Evolutionary conservation across 805 yeast species (phyloP).

Genomic region (Suhomyces kilbournensis): DNA sequence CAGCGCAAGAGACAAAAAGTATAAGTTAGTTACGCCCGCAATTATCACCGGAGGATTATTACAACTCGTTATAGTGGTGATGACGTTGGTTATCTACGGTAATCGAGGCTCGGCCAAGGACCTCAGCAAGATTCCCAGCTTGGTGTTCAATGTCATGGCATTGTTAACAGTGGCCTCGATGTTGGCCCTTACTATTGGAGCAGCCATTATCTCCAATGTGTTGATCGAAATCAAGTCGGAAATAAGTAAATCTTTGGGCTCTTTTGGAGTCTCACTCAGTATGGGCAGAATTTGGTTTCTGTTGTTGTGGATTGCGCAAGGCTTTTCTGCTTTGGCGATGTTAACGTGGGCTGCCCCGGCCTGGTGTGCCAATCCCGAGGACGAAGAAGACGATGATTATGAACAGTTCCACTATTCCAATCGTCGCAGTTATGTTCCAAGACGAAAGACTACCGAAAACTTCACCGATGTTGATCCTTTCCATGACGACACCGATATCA

Average conservation of each 20-base stretch:
- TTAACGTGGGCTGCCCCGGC: slow-evolving; percentile 35
- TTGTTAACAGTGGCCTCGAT: slow-evolving; percentile 32
- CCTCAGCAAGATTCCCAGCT: slow-evolving; percentile 27
- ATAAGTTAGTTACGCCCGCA: slow-evolving; percentile 25
- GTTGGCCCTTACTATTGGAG: slow-evolving; percentile 27
- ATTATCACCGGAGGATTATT: slow-evolving; percentile 25
- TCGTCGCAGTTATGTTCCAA: not conserved
- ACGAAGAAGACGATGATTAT: slow-evolving; percentile 19
- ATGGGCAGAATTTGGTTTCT: slow-evolving; percentile 43
- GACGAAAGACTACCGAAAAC: not conserved
- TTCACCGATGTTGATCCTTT: not conserved
- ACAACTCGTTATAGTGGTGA: slow-evolving; percentile 26
- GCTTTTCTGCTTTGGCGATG: slow-evolving; percentile 21
- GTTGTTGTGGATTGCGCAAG: slow-evolving; percentile 38
- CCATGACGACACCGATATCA: not conserved
- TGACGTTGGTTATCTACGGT: slow-evolving; percentile 36
- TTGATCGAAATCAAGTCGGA: slow-evolving; percentile 22
- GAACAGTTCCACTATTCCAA: slow-evolving; percentile 10
- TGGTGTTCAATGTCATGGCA: slow-evolving; percentile 36
- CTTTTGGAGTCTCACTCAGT: slow-evolving; percentile 46
- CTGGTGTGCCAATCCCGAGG: slow-evolving; percentile 54
- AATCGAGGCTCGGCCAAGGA: slow-evolving; percentile 32
- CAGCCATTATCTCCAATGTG: slow-evolving; percentile 27
- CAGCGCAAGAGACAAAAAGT: slow-evolving; percentile 12
- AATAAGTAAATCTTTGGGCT: slow-evolving; percentile 31